phyloP scores from a whole-genome alignment of 176 grass and related monocot species.

The Bonia amplexicaulis region DNA sequence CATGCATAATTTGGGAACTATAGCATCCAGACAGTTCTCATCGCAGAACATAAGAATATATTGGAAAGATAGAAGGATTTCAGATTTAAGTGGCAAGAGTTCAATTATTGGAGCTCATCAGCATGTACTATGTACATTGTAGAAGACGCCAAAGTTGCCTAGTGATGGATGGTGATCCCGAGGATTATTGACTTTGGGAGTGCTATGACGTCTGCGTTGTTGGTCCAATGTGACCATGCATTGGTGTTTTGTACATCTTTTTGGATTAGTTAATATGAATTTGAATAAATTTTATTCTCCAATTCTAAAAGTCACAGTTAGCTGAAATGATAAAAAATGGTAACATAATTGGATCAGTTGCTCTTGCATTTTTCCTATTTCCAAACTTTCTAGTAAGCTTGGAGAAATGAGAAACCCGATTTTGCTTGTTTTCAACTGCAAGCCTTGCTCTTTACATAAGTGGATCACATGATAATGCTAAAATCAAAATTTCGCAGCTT shows the following conservation, averaged over 20 bases:
- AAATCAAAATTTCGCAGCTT: background rate
- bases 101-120: background rate
- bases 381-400: background rate
- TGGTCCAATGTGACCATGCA: background rate
- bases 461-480: background rate
- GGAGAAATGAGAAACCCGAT: background rate
- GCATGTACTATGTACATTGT: background rate
- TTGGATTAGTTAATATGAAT: background rate
- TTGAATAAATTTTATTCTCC: background rate
- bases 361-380: background rate
- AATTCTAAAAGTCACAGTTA: background rate
- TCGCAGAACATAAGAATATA: background rate
- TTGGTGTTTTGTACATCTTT: background rate
- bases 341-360: background rate
- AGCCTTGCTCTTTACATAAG: background rate
- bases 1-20: conserved; percentile 17
- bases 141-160: background rate
- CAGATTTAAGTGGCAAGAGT: background rate
- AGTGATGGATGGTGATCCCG: background rate
- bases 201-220: background rate
- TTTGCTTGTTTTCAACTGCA: background rate
- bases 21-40: background rate
- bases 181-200: background rate
- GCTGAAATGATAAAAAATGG: background rate
- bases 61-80: background rate